Percentiles rank a stretch among this genome's conserved stretches.
Conservation (phyloP, 768 basidiomycete genomes). For the Serendipita indica region DNA sequence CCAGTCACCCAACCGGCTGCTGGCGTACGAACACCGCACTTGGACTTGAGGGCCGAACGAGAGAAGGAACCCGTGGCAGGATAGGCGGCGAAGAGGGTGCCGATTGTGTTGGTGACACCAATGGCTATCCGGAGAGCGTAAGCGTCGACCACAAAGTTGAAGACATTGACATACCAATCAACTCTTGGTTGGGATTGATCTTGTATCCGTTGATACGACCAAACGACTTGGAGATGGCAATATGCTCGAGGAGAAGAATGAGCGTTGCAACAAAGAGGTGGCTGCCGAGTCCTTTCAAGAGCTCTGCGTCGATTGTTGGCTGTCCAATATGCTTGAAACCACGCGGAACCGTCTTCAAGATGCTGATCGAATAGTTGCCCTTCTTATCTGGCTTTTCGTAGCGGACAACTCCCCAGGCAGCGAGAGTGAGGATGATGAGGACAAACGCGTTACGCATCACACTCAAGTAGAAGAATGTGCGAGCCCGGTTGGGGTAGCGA, state of each 20-base stretch:
- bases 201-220: constrained; percentile 92
- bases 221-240: constrained; percentile 93
- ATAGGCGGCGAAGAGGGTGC: constrained; percentile 80
- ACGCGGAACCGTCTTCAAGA: constrained; percentile 68
- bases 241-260: constrained; percentile 86
- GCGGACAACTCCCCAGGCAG: constrained; percentile 72
- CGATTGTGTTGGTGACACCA: constrained; percentile 88
- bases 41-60: constrained; percentile 89
- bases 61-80: constrained; percentile 98
- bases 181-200: constrained; percentile 34
- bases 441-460: constrained; percentile 78
- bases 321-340: constrained; percentile 49
- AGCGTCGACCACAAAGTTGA: constrained; percentile 40
- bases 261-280: constrained; percentile 77
- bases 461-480: constrained; percentile 61
- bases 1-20: constrained; percentile 74
- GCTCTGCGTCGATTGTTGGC: constrained; percentile 31
- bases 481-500: constrained; percentile 49
- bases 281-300: constrained; percentile 53
- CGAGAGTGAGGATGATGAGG: constrained; percentile 70
- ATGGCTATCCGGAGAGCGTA: constrained; percentile 95
- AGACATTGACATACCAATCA: constrained; percentile 24
- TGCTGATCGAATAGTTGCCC: constrained; percentile 70
- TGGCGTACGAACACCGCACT: constrained; percentile 95
- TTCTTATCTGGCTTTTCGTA: constrained; percentile 34